These are phyloP conservation scores for Leishmania major DNA, from an alignment of 208 protist species.

Conservation along the genomic window DNA sequence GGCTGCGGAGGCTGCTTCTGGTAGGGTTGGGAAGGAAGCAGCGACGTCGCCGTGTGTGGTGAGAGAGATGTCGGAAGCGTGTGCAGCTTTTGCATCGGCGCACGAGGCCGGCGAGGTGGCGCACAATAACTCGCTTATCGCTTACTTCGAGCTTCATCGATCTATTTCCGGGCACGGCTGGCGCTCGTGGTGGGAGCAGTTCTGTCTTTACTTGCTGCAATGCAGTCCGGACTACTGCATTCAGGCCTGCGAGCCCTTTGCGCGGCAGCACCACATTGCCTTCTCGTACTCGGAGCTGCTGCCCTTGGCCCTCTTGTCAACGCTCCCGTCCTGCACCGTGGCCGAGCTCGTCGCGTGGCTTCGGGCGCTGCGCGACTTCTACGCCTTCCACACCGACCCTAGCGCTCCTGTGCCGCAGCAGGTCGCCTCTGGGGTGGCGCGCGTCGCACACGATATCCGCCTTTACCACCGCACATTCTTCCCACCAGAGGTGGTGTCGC, in stretches of 20 bases:
- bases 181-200: conserved; percentile 75
- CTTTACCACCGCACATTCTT: conserved; percentile 64
- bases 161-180: conserved; percentile 48
- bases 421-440: conserved; percentile 63
- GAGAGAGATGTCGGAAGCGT: not conserved
- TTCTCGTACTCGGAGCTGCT: conserved; percentile 77
- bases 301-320: conserved; percentile 69
- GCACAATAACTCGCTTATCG: conserved; percentile 24
- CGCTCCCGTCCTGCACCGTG: conserved; percentile 48
- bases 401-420: conserved; percentile 52
- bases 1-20: not conserved
- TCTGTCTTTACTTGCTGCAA: conserved; percentile 59
- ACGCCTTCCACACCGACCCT: conserved; percentile 39
- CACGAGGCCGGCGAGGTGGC: conserved; percentile 26
- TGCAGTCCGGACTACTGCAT: conserved; percentile 59
- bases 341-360: conserved; percentile 55
- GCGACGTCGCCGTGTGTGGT: not conserved
- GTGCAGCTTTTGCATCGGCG: not conserved
- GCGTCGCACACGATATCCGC: conserved; percentile 63
- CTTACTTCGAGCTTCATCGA: conserved; percentile 52
- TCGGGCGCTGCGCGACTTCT: conserved; percentile 60
- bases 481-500: conserved; percentile 34
- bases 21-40: not conserved
- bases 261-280: conserved; percentile 59
- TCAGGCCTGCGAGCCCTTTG: conserved; percentile 54